phyloP scores from a whole-genome alignment of 805 yeast species.

The Wickerhamiella australiensis region DNA sequence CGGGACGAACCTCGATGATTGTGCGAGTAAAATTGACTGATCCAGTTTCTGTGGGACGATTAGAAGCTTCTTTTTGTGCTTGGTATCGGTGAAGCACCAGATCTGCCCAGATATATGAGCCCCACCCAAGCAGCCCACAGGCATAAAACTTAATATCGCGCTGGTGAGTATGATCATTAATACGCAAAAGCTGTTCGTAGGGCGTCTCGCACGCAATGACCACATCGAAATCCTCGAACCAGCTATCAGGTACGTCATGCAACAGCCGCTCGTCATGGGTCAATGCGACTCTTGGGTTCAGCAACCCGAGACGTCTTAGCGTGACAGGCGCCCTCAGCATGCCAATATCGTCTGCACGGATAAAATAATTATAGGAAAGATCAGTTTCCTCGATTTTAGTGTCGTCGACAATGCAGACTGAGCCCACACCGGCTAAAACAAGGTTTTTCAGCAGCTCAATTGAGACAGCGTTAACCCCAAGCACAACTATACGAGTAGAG shows the following conservation, averaged over 20 bases:
- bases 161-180: slow-evolving; percentile 48
- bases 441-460: slow-evolving; percentile 68
- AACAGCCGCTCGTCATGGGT: slow-evolving; percentile 32
- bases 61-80: slow-evolving; percentile 18
- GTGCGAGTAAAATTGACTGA: slow-evolving; percentile 34
- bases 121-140: slow-evolving; percentile 63
- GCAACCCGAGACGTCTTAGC: slow-evolving; percentile 36
- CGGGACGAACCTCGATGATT: slow-evolving; percentile 31
- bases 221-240: slow-evolving; percentile 48
- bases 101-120: slow-evolving; percentile 73
- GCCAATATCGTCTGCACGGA: slow-evolving; percentile 47
- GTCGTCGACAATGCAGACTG: slow-evolving; percentile 56
- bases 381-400: slow-evolving; percentile 46
- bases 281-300: slow-evolving; percentile 59
- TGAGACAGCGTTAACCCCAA: slow-evolving; percentile 41
- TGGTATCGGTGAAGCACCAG: slow-evolving; percentile 45
- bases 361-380: slow-evolving; percentile 62
- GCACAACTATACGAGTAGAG: slow-evolving; percentile 45
- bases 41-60: slow-evolving; percentile 40
- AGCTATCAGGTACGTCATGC: slow-evolving; percentile 25
- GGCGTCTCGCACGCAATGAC: slow-evolving; percentile 62
- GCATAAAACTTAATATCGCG: slow-evolving; percentile 54
- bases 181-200: slow-evolving; percentile 29
- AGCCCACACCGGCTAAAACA: slow-evolving; percentile 78
- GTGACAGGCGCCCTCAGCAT: slow-evolving; percentile 32